phyloP scores from a whole-genome alignment of 306 rosid genomes.

The Gleditsia sinensis region DNA sequence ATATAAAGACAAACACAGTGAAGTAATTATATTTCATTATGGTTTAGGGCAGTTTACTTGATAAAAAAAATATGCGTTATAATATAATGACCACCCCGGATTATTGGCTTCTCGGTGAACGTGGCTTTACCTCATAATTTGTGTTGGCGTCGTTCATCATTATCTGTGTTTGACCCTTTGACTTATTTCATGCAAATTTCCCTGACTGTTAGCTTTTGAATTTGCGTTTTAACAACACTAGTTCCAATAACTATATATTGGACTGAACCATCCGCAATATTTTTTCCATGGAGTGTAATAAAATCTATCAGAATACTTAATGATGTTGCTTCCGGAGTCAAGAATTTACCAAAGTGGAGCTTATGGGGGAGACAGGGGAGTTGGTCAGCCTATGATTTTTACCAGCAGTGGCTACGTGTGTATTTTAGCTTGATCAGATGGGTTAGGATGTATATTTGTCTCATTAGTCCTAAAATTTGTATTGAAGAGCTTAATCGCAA shows the following conservation, averaged over 20 bases:
- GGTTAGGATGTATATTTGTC: constrained; percentile 37
- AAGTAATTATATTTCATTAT: not conserved
- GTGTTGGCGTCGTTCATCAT: constrained; percentile 17
- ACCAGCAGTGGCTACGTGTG: constrained; percentile 29
- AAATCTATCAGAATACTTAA: not conserved
- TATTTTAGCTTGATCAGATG: constrained; percentile 30
- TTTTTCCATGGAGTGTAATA: not conserved
- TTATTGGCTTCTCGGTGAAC: constrained; percentile 38
- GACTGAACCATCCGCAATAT: not conserved
- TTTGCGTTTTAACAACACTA: not conserved
- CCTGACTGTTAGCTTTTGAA: not conserved
- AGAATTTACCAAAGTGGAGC: constrained; percentile 19
- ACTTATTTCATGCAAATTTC: not conserved
- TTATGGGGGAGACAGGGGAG: constrained; percentile 44
- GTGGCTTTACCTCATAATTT: constrained; percentile 39
- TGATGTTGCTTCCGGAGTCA: too few relatives aligned
- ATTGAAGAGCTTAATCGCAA: constrained; percentile 21
- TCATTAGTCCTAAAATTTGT: constrained; percentile 18
- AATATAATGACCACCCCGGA: not conserved
- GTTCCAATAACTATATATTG: too few relatives aligned
- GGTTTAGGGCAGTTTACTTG: constrained; percentile 5
- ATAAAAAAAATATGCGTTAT: constrained; percentile 11
- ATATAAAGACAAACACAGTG: constrained; percentile 20
- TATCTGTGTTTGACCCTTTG: constrained; percentile 25
- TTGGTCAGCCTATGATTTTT: constrained; percentile 45